Conservation (phyloP, 495 filamentous ascomycete genomes). For the Achaetomiella virescens region DNA sequence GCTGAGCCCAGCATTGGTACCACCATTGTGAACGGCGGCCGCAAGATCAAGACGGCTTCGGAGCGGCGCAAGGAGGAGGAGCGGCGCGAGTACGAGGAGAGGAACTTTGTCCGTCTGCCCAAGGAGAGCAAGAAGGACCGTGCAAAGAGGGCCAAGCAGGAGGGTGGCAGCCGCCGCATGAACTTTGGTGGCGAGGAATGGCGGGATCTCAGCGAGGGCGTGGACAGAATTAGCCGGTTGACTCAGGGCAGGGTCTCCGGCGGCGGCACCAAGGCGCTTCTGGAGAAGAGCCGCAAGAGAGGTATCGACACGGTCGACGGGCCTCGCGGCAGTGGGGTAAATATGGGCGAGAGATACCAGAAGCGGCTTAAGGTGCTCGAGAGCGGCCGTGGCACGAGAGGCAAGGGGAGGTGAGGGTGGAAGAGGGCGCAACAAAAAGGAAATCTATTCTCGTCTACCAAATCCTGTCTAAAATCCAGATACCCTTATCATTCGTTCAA, state of each 20-base stretch:
- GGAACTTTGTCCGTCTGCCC: constrained; percentile 77
- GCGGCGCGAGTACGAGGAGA: constrained; percentile 73
- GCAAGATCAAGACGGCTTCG: constrained; percentile 62
- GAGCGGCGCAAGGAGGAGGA: constrained; percentile 68
- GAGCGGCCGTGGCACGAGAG: constrained; percentile 48
- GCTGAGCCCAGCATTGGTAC: constrained; percentile 79
- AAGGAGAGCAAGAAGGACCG: constrained; percentile 73
- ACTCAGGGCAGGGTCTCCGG: constrained; percentile 53
- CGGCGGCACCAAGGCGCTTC: constrained; percentile 48
- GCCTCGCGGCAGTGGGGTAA: constrained; percentile 48
- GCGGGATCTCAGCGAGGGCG: constrained; percentile 67
- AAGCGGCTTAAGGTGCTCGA: constrained; percentile 67
- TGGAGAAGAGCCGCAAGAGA: constrained; percentile 80
- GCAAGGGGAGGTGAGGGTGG: constrained; percentile 30
- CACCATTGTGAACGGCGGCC: constrained; percentile 65
- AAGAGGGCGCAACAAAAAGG: not conserved
- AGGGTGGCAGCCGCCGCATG: constrained; percentile 39
- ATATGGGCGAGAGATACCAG: constrained; percentile 64
- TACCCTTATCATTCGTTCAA: not conserved
- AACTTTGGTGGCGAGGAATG: constrained; percentile 81
- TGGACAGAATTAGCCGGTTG: constrained; percentile 68
- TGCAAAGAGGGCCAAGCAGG: constrained; percentile 43
- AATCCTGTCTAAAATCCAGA: not conserved
- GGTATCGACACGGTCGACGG: constrained; percentile 52
- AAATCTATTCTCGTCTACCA: not conserved